phyloP scores from a whole-genome alignment of 805 yeast genomes.

The Cyberlindnera maclurae region DNA sequence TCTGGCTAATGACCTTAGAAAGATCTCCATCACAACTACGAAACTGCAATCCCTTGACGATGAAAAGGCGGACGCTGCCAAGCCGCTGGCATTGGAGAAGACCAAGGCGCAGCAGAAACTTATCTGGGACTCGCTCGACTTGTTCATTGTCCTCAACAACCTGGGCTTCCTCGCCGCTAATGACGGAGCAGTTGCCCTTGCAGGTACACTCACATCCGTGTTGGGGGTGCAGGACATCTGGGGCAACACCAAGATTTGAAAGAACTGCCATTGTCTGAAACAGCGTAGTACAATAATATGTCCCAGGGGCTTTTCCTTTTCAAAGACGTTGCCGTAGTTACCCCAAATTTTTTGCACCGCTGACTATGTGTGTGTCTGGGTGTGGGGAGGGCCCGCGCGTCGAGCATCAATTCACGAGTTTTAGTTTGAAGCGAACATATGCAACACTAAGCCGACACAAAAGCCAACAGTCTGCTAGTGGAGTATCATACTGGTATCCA shows the following conservation, averaged over 20 bases:
- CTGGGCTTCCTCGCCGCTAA: constrained; percentile 52
- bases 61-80: constrained; percentile 34
- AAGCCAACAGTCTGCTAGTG: too few species aligned
- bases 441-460: too few species aligned
- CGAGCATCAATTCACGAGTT: too few species aligned
- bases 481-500: too few species aligned
- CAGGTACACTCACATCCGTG: constrained; percentile 76
- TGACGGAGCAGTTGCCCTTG: constrained; percentile 77
- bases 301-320: too few species aligned
- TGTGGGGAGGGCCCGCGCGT: too few species aligned
- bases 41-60: constrained; percentile 16
- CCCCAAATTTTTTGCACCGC: too few species aligned
- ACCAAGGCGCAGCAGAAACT: constrained; percentile 51
- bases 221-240: constrained; percentile 73
- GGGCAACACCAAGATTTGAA: constrained; percentile 35
- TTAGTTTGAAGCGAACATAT: too few species aligned
- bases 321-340: too few species aligned
- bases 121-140: constrained; percentile 71
- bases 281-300: too few species aligned
- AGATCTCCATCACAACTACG: constrained; percentile 35
- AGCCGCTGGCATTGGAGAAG: constrained; percentile 33
- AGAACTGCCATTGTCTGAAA: too few species aligned
- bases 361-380: too few species aligned
- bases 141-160: constrained; percentile 66
- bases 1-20: constrained; percentile 50